Percentiles rank a stretch among this genome's conserved stretches.
Evolutionary conservation across 768 basidiomycete genomes (phyloP).

Genomic region (Boletus rufocinnamomeus): DNA sequence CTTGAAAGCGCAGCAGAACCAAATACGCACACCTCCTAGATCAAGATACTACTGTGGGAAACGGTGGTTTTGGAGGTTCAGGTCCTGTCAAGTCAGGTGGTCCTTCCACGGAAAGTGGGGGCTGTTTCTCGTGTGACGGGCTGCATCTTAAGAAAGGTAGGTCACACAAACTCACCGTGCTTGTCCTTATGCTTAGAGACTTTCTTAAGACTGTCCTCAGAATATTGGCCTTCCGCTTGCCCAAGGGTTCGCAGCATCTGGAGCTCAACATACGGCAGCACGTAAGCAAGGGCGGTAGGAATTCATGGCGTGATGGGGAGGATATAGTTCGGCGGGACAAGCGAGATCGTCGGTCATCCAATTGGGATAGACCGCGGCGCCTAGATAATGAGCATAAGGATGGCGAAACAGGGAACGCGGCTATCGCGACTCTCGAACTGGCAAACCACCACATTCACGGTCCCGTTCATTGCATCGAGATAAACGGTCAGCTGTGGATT

Average conservation of each 20-base stretch:
- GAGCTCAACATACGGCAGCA: conserved; percentile 37
- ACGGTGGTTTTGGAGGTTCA: conserved; percentile 66
- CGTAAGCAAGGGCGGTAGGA: conserved; percentile 38
- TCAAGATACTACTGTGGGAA: conserved; percentile 79
- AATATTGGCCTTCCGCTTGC: conserved; percentile 42
- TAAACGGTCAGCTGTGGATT: conserved; percentile 28
- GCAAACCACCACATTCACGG: conserved; percentile 32
- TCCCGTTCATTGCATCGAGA: conserved; percentile 37
- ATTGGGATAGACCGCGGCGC: conserved; percentile 26
- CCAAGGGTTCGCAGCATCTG: conserved; percentile 29
- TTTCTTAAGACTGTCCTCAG: conserved; percentile 50
- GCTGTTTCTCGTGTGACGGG: conserved; percentile 94
- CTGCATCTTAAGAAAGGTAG: conserved; percentile 90
- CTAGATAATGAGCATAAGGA: conserved; percentile 26
- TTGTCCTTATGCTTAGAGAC: conserved; percentile 9
- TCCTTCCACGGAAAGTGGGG: conserved; percentile 54
- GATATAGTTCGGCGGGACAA: conserved; percentile 17
- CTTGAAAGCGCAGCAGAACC: conserved; percentile 88
- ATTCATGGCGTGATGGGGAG: conserved; percentile 40
- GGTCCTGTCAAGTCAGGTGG: conserved; percentile 58
- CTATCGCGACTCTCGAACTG: conserved; percentile 17
- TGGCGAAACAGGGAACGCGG: conserved; percentile 20
- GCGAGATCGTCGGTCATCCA: conserved; percentile 28
- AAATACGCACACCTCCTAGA: conserved; percentile 97
- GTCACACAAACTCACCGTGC: neutral